phyloP scores from a whole-genome alignment of 2,329 filamentous ascomycete genomes.

The Rasamsonia emersonii region DNA sequence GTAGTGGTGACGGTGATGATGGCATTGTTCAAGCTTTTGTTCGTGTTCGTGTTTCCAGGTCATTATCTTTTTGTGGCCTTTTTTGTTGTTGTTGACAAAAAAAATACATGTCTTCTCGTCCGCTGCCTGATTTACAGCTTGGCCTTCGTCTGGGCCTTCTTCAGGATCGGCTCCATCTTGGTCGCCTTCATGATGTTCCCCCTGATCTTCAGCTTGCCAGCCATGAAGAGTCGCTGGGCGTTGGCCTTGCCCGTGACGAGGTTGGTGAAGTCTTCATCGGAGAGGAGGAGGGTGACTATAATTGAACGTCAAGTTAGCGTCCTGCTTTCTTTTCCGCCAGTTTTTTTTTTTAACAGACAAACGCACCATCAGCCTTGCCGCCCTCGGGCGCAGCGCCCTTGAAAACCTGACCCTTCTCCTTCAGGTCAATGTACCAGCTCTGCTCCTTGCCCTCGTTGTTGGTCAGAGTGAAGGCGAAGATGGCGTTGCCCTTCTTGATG shows the following conservation, averaged over 20 bases:
- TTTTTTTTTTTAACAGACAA: conserved; percentile 1
- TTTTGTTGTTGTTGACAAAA: too few relatives aligned
- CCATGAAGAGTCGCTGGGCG: conserved; percentile 93
- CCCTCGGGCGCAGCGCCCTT: conserved; percentile 61
- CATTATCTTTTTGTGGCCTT: too few relatives aligned
- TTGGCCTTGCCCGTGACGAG: conserved; percentile 83
- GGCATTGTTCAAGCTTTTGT: too few relatives aligned
- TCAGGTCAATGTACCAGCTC: conserved; percentile 93
- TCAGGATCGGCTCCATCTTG: conserved; percentile 86
- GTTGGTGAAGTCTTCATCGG: conserved; percentile 77
- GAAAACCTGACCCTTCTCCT: conserved; percentile 74
- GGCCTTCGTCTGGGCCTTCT: conserved; percentile 75
- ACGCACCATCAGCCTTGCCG: conserved; percentile 72
- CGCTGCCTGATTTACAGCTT: conserved; percentile 72
- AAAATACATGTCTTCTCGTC: too few relatives aligned
- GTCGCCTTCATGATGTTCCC: conserved; percentile 97
- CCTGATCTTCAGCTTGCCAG: conserved; percentile 97
- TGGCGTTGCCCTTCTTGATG: conserved; percentile 75
- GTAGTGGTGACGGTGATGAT: too few relatives aligned
- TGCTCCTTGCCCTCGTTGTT: conserved; percentile 71
- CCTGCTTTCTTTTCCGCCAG: background rate
- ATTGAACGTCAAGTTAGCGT: background rate
- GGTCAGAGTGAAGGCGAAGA: conserved; percentile 90
- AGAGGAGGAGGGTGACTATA: conserved; percentile 73
- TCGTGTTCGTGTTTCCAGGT: too few relatives aligned